phyloP scores from a whole-genome alignment of 495 filamentous ascomycete species.

The Podospora appendiculata region DNA sequence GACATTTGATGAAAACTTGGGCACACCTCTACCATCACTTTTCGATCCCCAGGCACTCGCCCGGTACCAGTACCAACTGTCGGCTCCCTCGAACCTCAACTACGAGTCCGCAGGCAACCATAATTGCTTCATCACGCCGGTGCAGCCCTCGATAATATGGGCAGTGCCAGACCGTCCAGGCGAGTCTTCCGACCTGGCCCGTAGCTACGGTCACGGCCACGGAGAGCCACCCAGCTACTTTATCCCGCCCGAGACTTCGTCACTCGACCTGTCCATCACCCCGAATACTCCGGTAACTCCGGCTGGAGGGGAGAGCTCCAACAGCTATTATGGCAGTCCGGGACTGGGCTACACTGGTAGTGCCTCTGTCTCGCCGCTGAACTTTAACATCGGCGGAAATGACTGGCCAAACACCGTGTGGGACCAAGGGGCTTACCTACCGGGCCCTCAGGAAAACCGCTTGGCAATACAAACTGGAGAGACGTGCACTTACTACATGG shows the following conservation, averaged over 20 bases:
- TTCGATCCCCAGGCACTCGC: neutral
- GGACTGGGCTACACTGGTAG: neutral
- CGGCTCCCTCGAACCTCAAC: neutral
- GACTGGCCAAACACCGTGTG: constrained; percentile 19
- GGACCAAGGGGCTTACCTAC: no score
- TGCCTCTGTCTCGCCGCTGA: neutral
- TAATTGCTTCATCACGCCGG: no score
- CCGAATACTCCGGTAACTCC: constrained; percentile 1
- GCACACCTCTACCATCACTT: neutral
- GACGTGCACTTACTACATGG: neutral
- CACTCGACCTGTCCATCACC: neutral
- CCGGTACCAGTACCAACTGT: neutral
- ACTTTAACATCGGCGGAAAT: neutral
- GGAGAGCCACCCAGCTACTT: neutral
- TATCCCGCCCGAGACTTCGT: neutral
- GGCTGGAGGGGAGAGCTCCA: neutral
- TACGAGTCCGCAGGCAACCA: neutral
- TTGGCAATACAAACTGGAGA: neutral
- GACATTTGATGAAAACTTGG: neutral
- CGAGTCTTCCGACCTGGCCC: neutral
- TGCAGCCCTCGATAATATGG: no score
- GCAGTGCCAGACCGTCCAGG: neutral
- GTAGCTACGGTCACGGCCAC: neutral
- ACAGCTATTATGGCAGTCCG: neutral
- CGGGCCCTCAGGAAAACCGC: neutral